Evolutionary conservation across 2,329 filamentous ascomycete species (phyloP).

Genomic region (Ophiocordyceps camponoti-saundersi): DNA sequence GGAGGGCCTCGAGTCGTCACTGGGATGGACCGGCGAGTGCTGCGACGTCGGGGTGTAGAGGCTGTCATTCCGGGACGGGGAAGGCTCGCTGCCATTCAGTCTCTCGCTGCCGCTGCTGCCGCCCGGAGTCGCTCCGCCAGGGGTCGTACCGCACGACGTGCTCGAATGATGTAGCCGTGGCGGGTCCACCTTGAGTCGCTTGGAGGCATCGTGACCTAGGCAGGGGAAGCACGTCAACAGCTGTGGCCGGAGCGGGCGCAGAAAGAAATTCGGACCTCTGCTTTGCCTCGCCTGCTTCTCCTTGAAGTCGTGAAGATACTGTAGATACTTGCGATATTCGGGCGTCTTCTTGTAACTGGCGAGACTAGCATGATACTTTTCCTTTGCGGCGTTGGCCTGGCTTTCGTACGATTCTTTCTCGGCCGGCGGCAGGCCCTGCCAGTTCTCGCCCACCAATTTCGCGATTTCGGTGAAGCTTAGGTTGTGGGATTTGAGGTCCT

Average conservation of each 20-base stretch:
- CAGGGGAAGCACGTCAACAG: neutral
- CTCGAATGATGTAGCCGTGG: constrained; percentile 18
- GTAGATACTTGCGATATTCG: constrained; percentile 49
- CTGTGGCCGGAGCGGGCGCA: neutral
- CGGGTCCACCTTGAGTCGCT: constrained; percentile 28
- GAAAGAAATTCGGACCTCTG: constrained; percentile 28
- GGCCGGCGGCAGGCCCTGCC: constrained; percentile 50
- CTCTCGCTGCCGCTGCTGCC: constrained; percentile 30
- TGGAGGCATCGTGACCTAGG: constrained; percentile 23
- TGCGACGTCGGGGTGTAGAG: constrained; percentile 20
- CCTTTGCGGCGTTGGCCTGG: constrained; percentile 56
- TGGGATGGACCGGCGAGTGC: constrained; percentile 16
- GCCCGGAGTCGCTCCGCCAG: constrained; percentile 15
- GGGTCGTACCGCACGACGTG: constrained; percentile 22
- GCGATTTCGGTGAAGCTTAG: constrained; percentile 72
- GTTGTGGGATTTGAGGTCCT: constrained; percentile 59
- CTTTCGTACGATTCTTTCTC: constrained; percentile 60
- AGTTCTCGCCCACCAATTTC: constrained; percentile 66
- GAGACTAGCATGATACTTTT: constrained; percentile 58
- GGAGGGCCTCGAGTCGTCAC: constrained; percentile 25
- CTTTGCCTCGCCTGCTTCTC: constrained; percentile 45
- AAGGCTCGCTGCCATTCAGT: constrained; percentile 28
- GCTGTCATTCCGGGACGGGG: constrained; percentile 27
- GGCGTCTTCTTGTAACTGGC: constrained; percentile 62
- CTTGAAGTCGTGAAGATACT: constrained; percentile 65